Evolutionary conservation across 768 basidiomycete genomes (phyloP), one percentile per base, ranked within the genome.

Genomic region (Leccinum disarticulatum): DNA sequence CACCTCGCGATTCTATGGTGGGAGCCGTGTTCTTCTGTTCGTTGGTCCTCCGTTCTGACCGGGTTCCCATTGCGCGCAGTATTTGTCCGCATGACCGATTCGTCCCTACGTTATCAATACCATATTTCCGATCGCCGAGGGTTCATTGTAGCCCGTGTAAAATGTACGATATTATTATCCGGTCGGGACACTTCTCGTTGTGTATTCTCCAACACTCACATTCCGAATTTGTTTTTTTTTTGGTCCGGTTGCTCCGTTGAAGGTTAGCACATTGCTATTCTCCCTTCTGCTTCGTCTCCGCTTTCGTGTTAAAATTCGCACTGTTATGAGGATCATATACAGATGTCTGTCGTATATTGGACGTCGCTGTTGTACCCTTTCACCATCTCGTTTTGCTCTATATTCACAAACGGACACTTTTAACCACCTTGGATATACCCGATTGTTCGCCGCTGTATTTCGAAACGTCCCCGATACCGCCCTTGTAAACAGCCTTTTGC

Each of bases 401-500:
- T 58, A 55, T 66, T 65, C 31, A 86, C 61, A 97, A 77, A 62
- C 83, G 86, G 63, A 92, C 81, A 74, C 91, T 88, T 80, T 96
- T 96, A 77, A 94, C 80, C 38, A 93, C 90, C 69, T 87, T 92
- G 62, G 87, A 88, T 70, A 97, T 96, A 81, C 96, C 96, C 58
- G 90, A 88, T 76, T 83, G 86, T 77, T 99, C 97, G 70, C 97
- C 97, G 35, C 84, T 86, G 77, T 98, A 98, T 64, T 79, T 79
- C n/a, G 84, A 83, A 14, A 83, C 87, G 58, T 84, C 84, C 14
- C 82, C 82, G 57, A 89, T 72, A 41, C 95, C 95, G 56, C 94
- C 93, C 72, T 90, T 95, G 84, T 86, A 98, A n/a, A 95, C 82
- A 17, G 95, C 87, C 74, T 92, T 90, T 74, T 95, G 93, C 25